These are phyloP conservation scores for Penicillium flavigenum DNA, from an alignment of 495 filamentous ascomycete genomes.

Conservation along the genomic window DNA sequence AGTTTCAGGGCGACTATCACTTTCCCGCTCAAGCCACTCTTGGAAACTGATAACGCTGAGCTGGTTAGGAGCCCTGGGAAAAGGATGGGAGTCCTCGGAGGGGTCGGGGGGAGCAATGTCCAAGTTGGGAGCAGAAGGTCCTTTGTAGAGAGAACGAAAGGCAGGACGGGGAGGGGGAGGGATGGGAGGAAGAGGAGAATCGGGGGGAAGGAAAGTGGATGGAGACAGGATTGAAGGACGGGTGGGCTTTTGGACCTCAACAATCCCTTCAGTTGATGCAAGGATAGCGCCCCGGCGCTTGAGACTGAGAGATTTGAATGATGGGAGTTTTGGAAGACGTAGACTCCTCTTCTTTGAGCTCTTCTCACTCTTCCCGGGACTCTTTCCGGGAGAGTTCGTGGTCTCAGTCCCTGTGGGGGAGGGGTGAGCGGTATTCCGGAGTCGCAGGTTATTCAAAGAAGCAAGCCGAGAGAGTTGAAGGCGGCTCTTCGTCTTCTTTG, in stretches of 20 bases:
- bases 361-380: background rate
- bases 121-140: background rate
- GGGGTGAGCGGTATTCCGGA: background rate
- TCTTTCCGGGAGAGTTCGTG: background rate
- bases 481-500: background rate
- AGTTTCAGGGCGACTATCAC: background rate
- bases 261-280: background rate
- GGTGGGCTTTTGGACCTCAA: background rate
- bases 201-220: background rate
- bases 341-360: background rate
- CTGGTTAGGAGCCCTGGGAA: background rate
- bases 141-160: background rate
- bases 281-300: background rate
- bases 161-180: background rate
- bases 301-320: background rate
- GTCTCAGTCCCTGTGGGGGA: background rate
- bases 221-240: background rate
- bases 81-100: background rate
- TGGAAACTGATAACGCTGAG: background rate
- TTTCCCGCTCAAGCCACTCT: background rate
- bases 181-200: background rate
- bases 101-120: background rate
- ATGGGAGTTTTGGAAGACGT: background rate
- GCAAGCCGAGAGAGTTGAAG: background rate
- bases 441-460: background rate